These are phyloP conservation scores for Aspergillus novoparasiticus DNA, from an alignment of 2,329 filamentous ascomycete species.

Conservation along the genomic window DNA sequence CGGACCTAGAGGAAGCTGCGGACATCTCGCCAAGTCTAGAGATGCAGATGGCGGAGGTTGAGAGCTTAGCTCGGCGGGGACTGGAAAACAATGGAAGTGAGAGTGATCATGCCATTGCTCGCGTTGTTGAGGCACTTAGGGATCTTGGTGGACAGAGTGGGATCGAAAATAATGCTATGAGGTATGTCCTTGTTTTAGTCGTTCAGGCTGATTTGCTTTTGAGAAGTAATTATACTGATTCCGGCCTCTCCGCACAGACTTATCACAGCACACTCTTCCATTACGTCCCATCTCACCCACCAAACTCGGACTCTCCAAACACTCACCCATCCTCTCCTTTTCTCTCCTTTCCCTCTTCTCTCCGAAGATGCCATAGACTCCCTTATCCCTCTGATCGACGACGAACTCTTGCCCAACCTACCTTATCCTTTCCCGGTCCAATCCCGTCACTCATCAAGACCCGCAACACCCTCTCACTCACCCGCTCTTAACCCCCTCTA, in stretches of 20 bases:
- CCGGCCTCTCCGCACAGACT: constrained; percentile 43
- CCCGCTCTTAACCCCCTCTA: constrained; percentile 54
- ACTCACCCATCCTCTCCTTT: constrained; percentile 60
- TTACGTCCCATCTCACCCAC: constrained; percentile 62
- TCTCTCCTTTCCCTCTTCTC: constrained; percentile 57
- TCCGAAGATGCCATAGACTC: constrained; percentile 58
- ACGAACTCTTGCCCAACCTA: constrained; percentile 54
- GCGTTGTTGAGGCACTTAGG: constrained; percentile 54
- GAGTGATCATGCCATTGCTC: constrained; percentile 54
- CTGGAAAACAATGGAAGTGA: constrained; percentile 56
- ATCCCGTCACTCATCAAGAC: constrained; percentile 28
- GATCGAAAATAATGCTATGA: constrained; percentile 59
- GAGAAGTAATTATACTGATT: neutral
- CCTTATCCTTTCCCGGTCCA: constrained; percentile 49
- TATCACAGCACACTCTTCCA: constrained; percentile 60
- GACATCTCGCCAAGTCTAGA: constrained; percentile 59
- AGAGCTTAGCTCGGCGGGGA: constrained; percentile 56
- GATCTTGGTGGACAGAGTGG: constrained; percentile 59
- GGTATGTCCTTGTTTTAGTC: constrained; percentile 40
- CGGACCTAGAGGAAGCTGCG: constrained; percentile 55
- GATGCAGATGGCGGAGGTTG: constrained; percentile 57
- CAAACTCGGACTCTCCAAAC: constrained; percentile 63
- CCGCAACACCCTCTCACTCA: constrained; percentile 34
- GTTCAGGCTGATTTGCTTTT: neutral
- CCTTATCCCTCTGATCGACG: constrained; percentile 59